Conservation (phyloP, 2,329 filamentous ascomycete genomes). For the Botrytis cinerea region DNA sequence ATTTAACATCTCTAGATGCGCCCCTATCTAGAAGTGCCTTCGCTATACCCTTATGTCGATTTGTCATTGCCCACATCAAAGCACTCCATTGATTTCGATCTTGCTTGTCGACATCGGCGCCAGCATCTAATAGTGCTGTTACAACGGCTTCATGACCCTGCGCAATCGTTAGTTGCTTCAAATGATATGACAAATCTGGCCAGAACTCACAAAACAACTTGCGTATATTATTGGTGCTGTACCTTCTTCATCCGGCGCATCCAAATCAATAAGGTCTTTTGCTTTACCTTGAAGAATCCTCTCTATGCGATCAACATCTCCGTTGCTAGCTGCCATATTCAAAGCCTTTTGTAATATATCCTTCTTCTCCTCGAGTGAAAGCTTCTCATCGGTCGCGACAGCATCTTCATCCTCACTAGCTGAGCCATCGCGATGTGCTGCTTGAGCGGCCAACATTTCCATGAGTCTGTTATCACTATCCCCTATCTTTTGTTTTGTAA, state of each 20-base stretch:
- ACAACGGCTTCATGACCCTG: constrained; percentile 90
- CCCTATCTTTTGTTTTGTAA: constrained; percentile 56
- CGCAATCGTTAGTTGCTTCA: constrained; percentile 27
- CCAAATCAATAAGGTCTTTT: constrained; percentile 76
- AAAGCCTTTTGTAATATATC: constrained; percentile 82
- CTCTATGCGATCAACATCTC: constrained; percentile 79
- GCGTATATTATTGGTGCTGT: constrained; percentile 97
- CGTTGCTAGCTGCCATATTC: constrained; percentile 95
- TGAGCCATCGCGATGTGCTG: constrained; percentile 75
- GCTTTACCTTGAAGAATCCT: constrained; percentile 75
- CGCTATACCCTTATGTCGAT: constrained; percentile 92
- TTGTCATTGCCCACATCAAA: constrained; percentile 99
- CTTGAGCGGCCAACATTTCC: constrained; percentile 94
- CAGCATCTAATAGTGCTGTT: constrained; percentile 77
- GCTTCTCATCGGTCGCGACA: constrained; percentile 71
- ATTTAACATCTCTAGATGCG: constrained; percentile 94
- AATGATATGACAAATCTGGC: not conserved
- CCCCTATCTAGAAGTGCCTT: constrained; percentile 90
- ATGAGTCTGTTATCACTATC: constrained; percentile 88
- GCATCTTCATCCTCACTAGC: constrained; percentile 78
- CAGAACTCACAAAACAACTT: constrained; percentile 80
- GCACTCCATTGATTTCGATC: constrained; percentile 97
- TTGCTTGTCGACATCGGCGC: constrained; percentile 87
- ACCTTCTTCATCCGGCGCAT: constrained; percentile 88
- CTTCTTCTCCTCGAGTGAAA: constrained; percentile 76